Base-by-base conservation (phyloP, 352 stramenopile species). In the Thraustotheca clavata region DNA sequence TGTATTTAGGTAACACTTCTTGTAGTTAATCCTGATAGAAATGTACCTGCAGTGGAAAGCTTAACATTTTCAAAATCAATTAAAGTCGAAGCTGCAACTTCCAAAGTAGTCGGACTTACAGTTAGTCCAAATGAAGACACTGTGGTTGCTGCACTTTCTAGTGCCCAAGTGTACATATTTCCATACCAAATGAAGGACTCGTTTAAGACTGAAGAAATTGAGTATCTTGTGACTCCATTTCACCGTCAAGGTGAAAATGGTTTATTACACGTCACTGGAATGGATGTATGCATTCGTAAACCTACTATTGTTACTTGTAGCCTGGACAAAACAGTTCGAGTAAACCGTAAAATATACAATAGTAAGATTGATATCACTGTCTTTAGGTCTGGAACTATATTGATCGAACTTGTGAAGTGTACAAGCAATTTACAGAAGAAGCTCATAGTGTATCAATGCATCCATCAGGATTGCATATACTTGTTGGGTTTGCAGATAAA, bases 201-300 rank as follows among this genome's bases (percentile, higher is more conserved):
- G n/a, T 54, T 69, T 52, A 79, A 76, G 59, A 82, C 62, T 36
- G 79, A 87, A 43, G 81, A 92, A 55, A 78, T 89, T 31, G 81
- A 90, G 60, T 81, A 76, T 34, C 71, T 92, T 46, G 67, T 89
- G 16, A 76, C 77, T 34, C 70, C 76, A 48, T 92, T 92, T 69
- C 83, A 92, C 60, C 76, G 83, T 7, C 78, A 79, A 3, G 83
- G 79, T 34, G 79, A 89, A 27, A 49, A 69, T 27, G 81, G 77
- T 1, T 70, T 79, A 18, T 57, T 82, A 55, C 78, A 87, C 59
- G 73, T 91, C 35, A 91, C 82, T 24, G 82, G 91, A 36, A 89
- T 98, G 80, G 92, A 98, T 68, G 83, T 97, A 6, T 97, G 88
- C 66, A 76, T 96, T 18, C 81, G 91, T 31, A 98, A 98, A 69